Base-by-base conservation (phyloP, 352 stramenopile species). In the Plasmopara halstedii region DNA sequence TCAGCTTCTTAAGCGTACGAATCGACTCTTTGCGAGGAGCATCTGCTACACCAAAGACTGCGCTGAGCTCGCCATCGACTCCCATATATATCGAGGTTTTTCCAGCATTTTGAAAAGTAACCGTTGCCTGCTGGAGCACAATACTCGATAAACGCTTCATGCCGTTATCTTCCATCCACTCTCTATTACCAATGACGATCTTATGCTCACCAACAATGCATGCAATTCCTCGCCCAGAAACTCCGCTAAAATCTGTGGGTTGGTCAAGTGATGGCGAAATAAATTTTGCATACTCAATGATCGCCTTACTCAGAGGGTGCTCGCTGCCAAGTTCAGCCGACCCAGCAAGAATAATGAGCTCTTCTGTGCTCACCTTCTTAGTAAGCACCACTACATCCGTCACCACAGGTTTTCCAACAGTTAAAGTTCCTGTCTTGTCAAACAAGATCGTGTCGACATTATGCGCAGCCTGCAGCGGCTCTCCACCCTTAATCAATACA, bases 381-480 rank as follows among this genome's bases (percentile, higher is more conserved):
- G 45, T 86, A 39, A 89, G 62, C 20, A 95, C 72, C 13, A 95
- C 67, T 26, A 95, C 74, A 48, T 95, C 70, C 31, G 76, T 88
- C 36, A 97, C 85, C 6, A 79, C 69, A 5, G 94, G 94, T 35
- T 91, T 76, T 6, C 95, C 95, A 14, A 88, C 75, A 1, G 95
- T 99, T 10, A 99, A 59, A n/a, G 96, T 99, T 2, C 97, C 97
- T 0, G 97, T 99, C 74, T 99, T 99, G 73, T 99, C 97, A 62
- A 99, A 99, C 18, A 99, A 61, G 43, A 99, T 92, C 27, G 87
- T 90, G 46, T 95, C 86, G 32, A 98, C 77, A 44, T 90, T 93
- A 55, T 96, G 82, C 9, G 86, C 85, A n/a, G 77, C 70, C 46
- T 98, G 87, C 7, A 98, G 69, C 10, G 91, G 81, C 45, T 95